These are phyloP conservation scores for Colletotrichum sublineola DNA, from an alignment of 2,329 filamentous ascomycete species.

Conservation along the genomic window DNA sequence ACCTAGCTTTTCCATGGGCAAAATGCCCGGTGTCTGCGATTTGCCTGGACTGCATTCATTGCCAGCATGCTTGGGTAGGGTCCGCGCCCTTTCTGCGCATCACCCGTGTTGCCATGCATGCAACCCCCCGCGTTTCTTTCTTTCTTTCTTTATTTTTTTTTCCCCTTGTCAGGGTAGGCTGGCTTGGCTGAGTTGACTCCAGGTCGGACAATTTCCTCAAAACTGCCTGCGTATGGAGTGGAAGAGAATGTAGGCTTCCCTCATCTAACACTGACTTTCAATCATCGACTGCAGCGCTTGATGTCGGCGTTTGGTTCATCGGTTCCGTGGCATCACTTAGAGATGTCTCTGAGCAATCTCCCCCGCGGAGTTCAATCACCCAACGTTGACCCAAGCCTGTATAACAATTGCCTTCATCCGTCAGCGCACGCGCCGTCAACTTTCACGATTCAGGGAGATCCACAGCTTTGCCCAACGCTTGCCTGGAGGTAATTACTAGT, in stretches of 20 bases:
- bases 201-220: not conserved
- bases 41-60: constrained; percentile 7
- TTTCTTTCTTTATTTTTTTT: no score
- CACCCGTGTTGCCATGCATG: constrained; percentile 35
- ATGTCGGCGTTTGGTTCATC: not conserved
- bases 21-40: not conserved
- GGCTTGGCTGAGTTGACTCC: not conserved
- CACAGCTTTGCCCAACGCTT: not conserved
- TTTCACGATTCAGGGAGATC: constrained; percentile 6
- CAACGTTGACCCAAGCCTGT: no score
- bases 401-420: not conserved
- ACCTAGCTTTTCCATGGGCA: not conserved
- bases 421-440: not conserved
- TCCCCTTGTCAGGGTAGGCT: not conserved
- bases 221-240: not conserved
- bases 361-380: not conserved
- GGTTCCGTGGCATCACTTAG: not conserved
- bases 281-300: not conserved
- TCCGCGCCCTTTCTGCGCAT: constrained; percentile 30
- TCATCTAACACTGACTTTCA: not conserved
- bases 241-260: not conserved
- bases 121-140: constrained; percentile 24
- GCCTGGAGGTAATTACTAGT: not conserved
- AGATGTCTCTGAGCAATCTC: not conserved
- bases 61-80: constrained; percentile 8